phyloP scores from a whole-genome alignment of 805 yeast genomes.

The Komagataella phaffii region DNA sequence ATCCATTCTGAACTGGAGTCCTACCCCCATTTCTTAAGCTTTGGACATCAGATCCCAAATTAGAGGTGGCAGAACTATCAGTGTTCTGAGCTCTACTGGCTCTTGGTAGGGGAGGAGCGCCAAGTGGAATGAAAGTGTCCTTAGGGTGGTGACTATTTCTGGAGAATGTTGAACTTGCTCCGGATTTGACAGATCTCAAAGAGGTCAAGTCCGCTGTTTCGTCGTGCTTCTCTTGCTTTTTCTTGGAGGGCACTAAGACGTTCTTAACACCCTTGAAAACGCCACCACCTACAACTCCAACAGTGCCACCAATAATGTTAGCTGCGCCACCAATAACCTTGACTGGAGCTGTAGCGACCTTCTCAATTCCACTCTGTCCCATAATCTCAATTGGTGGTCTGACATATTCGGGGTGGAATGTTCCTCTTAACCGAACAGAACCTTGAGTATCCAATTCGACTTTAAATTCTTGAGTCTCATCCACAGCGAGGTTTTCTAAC shows the following conservation, averaged over 20 bases:
- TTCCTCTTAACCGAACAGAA: constrained; percentile 33
- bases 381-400: constrained; percentile 40
- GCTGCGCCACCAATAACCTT: constrained; percentile 34
- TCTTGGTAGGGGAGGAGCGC: constrained; percentile 1
- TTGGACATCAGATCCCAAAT: neutral
- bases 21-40: neutral
- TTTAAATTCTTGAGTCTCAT: constrained; percentile 24
- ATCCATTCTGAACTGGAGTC: neutral
- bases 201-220: neutral
- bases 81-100: neutral
- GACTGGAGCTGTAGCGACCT: constrained; percentile 29
- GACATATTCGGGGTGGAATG: constrained; percentile 51
- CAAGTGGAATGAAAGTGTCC: neutral
- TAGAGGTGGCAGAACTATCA: neutral
- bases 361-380: constrained; percentile 23
- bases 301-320: constrained; percentile 28
- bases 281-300: constrained; percentile 25
- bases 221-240: neutral
- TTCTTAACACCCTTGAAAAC: constrained; percentile 33
- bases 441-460: constrained; percentile 56
- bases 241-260: constrained; percentile 16
- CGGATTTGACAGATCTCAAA: constrained; percentile 1
- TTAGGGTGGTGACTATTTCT: neutral
- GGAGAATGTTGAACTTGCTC: neutral
- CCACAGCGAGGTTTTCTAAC: constrained; percentile 32